Conservation (phyloP, 2,329 filamentous ascomycete species). For the Trichoderma atrobrunneum region DNA sequence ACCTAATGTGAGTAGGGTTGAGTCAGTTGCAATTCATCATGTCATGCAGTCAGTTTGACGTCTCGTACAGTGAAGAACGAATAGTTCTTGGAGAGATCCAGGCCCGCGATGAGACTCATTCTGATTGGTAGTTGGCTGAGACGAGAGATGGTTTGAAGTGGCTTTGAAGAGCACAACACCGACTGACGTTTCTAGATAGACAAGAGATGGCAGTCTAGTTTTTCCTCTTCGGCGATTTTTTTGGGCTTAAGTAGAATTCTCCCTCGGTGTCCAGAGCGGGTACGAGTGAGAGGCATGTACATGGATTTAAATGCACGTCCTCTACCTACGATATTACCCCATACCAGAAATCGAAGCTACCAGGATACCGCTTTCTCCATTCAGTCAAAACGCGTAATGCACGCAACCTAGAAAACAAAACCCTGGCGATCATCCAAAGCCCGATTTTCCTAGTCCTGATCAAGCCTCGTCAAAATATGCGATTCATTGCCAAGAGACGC, state of each 20-base stretch:
- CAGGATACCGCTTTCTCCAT: background rate
- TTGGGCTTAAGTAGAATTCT: background rate
- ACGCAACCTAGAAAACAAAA: background rate
- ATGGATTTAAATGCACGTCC: background rate
- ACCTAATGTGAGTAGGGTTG: constrained; percentile 31
- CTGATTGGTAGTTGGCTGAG: background rate
- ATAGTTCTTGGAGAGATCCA: constrained; percentile 37
- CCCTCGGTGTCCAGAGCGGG: background rate
- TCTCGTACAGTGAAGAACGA: constrained; percentile 32
- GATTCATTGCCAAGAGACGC: background rate
- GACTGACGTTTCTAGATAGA: background rate
- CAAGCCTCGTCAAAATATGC: background rate
- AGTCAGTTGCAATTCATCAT: background rate
- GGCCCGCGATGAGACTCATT: constrained; percentile 26
- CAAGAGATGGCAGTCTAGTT: background rate
- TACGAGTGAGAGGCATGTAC: background rate
- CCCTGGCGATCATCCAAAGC: background rate
- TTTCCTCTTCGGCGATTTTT: background rate
- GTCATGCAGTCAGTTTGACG: background rate
- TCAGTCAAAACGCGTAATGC: background rate
- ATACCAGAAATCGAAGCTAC: background rate
- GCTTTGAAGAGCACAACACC: background rate
- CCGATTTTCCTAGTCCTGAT: background rate
- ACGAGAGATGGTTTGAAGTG: background rate
- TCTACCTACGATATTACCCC: background rate